Evolutionary conservation across 192 early-diverging fungal genomes (phyloP), one percentile per base, ranked within the genome.

Genomic region (Coemansia sp.): DNA sequence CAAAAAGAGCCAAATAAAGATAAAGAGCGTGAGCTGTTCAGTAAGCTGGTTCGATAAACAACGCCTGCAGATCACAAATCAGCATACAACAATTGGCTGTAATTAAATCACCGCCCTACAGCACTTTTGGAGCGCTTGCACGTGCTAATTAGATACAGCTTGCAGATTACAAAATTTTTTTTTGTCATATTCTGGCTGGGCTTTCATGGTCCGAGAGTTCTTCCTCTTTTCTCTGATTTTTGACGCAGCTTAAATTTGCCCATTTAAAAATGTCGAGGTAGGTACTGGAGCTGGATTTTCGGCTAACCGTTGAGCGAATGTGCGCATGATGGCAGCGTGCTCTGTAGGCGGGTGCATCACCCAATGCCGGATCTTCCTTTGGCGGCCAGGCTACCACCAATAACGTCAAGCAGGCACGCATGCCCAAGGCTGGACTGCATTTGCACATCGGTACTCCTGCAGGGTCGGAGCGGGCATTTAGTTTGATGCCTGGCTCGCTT

Each of bases 401-500:
- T 26, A 26, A 26, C 23, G 23, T 26, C 23, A 26, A 26, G 23
- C 23, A 26, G 23, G 23, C 23, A 26, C 23, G 23, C 23, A 26
- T 26, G 23, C 23, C 23, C 23, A 26, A 26, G 23, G 4, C 23
- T 26, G 23, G 23, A 4, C 23, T 26, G 23, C 23, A 26, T 26
- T 46, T 46, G 44, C 44, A 21, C 44, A 53, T 57, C 68, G 68
- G 68, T 70, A 70, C 68, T 70, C 60, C 52, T 70, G 68, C 61
- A 58, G 45, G 68, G 61, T 12, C 55, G 33, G 68, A 70, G 52
- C 52, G 26, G 50, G 68, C 33, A 40, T 50, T 70, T 56, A 44
- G n/a, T n/a, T 50, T 69, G 72, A 42, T 61, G 52, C 51, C 49
- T 55, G 62, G 62, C 65, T 76, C 72, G 66, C 72, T 62, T 68